Percentiles rank a stretch among this genome's conserved stretches.
Evolutionary conservation across 1,139 yeast species (phyloP).

Genomic region (Kurtzmaniella quercitrusa): DNA sequence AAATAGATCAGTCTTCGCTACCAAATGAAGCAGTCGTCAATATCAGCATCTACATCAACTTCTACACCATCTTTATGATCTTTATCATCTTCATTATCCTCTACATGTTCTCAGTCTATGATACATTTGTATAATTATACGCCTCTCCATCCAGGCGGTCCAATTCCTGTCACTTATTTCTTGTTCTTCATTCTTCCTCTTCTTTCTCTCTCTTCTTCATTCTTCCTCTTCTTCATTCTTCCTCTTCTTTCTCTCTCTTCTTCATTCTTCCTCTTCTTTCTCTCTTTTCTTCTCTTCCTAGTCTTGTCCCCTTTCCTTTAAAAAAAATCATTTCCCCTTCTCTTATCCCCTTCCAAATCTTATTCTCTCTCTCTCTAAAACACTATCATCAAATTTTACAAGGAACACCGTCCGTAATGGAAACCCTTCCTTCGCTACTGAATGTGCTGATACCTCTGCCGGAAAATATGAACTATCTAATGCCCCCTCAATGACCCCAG

Average conservation of each 20-base stretch:
- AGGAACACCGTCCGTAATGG: conserved; percentile 81
- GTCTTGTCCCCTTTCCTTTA: neutral
- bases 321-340: neutral
- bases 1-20: too few relatives aligned
- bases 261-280: neutral
- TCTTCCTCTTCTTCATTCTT: neutral
- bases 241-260: neutral
- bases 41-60: too few relatives aligned
- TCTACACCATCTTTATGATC: neutral
- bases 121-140: neutral
- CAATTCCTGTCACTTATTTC: neutral
- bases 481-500: conserved; percentile 90
- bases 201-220: neutral
- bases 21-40: too few relatives aligned
- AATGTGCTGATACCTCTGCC: conserved; percentile 85
- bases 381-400: conserved; percentile 65
- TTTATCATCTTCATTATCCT: neutral
- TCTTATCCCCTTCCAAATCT: conserved; percentile 7
- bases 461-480: conserved; percentile 76
- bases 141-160: neutral
- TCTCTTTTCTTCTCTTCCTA: neutral
- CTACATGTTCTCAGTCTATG: neutral
- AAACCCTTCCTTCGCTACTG: conserved; percentile 59
- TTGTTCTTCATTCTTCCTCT: neutral
- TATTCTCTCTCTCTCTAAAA: conserved; percentile 51